phyloP scores from a whole-genome alignment of 2,329 filamentous ascomycete genomes.

The Alternaria gansuensis region DNA sequence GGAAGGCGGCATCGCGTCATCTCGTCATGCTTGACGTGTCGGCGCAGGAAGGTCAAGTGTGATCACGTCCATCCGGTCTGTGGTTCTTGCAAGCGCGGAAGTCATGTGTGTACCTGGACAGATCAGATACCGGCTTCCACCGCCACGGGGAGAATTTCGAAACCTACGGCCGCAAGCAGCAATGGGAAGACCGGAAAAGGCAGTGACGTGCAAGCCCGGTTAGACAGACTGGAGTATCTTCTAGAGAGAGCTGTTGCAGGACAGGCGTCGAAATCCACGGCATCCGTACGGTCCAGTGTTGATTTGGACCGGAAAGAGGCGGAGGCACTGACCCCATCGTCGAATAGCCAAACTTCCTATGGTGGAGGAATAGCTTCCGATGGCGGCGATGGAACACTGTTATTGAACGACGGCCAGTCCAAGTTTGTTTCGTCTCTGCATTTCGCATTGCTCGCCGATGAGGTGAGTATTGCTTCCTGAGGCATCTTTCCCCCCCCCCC shows the following conservation, averaged over 20 bases:
- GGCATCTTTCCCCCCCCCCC: not conserved
- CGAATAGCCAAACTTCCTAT: constrained; percentile 47
- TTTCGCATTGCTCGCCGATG: constrained; percentile 52
- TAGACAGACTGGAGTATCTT: constrained; percentile 50
- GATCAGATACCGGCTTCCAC: constrained; percentile 37
- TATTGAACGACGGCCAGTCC: constrained; percentile 51
- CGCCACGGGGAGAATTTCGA: constrained; percentile 38
- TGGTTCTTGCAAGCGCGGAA: constrained; percentile 50
- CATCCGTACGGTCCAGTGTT: constrained; percentile 29
- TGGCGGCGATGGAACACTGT: constrained; percentile 48
- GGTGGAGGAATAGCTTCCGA: constrained; percentile 50
- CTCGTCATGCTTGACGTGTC: constrained; percentile 52
- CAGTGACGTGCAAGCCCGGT: constrained; percentile 48
- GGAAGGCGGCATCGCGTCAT: constrained; percentile 51
- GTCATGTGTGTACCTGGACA: constrained; percentile 51
- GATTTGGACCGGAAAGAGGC: constrained; percentile 35
- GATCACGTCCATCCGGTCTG: constrained; percentile 52
- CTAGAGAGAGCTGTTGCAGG: constrained; percentile 47
- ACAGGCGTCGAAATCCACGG: constrained; percentile 24
- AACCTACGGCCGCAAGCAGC: constrained; percentile 25
- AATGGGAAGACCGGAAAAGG: constrained; percentile 38
- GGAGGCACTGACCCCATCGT: constrained; percentile 42
- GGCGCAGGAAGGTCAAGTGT: constrained; percentile 52
- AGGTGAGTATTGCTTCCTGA: constrained; percentile 38
- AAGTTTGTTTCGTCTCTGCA: constrained; percentile 54